These are phyloP conservation scores for Taxillus chinensis DNA, from an alignment of 164 flowering plant species.

Conservation along the genomic window DNA sequence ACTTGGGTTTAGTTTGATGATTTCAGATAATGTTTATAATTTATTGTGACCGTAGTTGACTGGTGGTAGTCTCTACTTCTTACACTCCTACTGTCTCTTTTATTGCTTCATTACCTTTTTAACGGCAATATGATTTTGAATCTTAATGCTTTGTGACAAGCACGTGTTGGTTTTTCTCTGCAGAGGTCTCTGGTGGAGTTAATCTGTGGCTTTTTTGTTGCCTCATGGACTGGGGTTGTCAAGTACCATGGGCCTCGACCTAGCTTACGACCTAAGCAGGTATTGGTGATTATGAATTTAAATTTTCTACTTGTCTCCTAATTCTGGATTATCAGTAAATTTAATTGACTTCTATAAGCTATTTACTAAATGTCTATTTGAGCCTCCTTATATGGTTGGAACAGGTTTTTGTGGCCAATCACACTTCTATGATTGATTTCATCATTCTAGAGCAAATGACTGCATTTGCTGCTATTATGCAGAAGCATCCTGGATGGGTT, in stretches of 20 bases:
- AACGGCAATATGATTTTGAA: too few relatives aligned
- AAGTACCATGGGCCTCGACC: slow-evolving; percentile 97
- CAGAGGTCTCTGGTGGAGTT: slow-evolving; percentile 89
- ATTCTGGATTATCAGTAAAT: not conserved
- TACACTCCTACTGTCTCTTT: too few relatives aligned
- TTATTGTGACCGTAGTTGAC: too few relatives aligned
- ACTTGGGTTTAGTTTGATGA: too few relatives aligned
- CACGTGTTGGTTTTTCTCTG: slow-evolving; percentile 8
- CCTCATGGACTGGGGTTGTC: slow-evolving; percentile 99
- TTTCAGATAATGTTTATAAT: too few relatives aligned
- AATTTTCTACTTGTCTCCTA: not conserved
- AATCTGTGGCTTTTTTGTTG: slow-evolving; percentile 90
- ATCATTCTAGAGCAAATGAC: slow-evolving; percentile 95
- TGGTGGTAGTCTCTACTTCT: too few relatives aligned
- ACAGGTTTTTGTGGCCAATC: slow-evolving; percentile 97
- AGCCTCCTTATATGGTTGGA: slow-evolving; percentile 12
- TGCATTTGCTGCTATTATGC: slow-evolving; percentile 98
- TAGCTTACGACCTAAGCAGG: slow-evolving; percentile 91
- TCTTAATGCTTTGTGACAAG: too few relatives aligned
- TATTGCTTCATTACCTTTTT: too few relatives aligned
- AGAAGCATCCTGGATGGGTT: slow-evolving; percentile 99
- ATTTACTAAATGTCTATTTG: not conserved
- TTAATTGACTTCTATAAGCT: not conserved
- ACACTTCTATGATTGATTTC: slow-evolving; percentile 98
- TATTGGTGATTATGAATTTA: slow-evolving; percentile 5